Percentiles rank a stretch among this genome's conserved stretches.
Evolutionary conservation across 768 basidiomycete species (phyloP).

Genomic region (Collybia nuda): DNA sequence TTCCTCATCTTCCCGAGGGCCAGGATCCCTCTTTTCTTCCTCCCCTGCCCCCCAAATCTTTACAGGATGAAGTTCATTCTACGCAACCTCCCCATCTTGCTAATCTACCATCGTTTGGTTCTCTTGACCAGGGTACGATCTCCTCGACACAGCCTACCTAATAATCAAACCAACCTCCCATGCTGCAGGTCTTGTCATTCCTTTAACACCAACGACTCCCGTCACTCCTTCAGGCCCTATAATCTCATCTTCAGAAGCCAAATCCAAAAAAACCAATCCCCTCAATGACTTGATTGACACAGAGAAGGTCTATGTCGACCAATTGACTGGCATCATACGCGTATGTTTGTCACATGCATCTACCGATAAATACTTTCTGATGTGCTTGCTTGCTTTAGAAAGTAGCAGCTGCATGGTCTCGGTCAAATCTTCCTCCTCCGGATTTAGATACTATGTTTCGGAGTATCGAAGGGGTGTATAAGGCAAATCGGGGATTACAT

Average conservation of each 20-base stretch:
- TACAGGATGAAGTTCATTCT: background rate
- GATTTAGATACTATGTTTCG: conserved; percentile 95
- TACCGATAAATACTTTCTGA: no score
- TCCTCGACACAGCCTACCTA: conserved; percentile 4
- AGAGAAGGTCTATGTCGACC: conserved; percentile 89
- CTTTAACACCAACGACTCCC: conserved; percentile 34
- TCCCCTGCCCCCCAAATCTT: conserved; percentile 6
- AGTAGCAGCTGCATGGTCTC: conserved; percentile 98
- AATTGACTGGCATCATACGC: conserved; percentile 86
- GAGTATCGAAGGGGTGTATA: conserved; percentile 88
- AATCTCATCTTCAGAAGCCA: conserved; percentile 38
- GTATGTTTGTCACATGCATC: conserved; percentile 45
- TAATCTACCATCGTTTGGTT: conserved; percentile 7
- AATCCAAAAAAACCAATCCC: conserved; percentile 72
- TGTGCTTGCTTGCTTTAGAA: conserved; percentile 49
- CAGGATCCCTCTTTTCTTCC: background rate
- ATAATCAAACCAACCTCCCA: conserved; percentile 5
- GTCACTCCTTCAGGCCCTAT: conserved; percentile 27
- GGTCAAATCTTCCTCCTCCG: conserved; percentile 89
- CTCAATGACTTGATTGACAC: conserved; percentile 91
- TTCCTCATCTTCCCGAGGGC: conserved; percentile 2
- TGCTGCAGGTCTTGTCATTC: conserved; percentile 20
- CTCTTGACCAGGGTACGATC: conserved; percentile 22
- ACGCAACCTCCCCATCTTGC: conserved; percentile 2
- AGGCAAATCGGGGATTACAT: conserved; percentile 82